phyloP scores from a whole-genome alignment of 78 protist genomes.

The Blattamonas nauphoetae region DNA sequence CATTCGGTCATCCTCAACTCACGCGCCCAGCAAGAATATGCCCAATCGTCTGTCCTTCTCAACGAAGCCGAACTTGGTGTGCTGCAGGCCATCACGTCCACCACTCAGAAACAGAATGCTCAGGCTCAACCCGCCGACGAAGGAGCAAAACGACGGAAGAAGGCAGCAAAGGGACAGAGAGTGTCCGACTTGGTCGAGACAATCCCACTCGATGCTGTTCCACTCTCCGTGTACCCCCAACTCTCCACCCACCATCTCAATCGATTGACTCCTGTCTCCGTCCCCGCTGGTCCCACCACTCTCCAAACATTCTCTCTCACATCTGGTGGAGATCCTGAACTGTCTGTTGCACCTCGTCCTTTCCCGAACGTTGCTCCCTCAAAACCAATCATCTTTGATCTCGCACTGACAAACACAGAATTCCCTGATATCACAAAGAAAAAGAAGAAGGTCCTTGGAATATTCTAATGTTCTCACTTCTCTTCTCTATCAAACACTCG shows the following conservation, averaged over 20 bases:
- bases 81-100: neutral
- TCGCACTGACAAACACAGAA: neutral
- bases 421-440: neutral
- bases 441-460: no score
- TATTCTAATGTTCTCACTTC: no score
- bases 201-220: neutral
- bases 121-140: neutral
- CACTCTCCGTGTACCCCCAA: neutral
- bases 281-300: no score
- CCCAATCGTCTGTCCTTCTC: neutral
- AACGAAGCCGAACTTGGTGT: neutral
- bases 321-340: no score
- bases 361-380: slow-evolving; percentile 2
- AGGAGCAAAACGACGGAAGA: neutral
- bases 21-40: neutral
- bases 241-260: neutral
- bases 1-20: no score
- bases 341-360: no score
- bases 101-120: neutral
- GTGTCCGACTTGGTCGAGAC: neutral
- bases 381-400: neutral
- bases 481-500: no score
- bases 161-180: no score
- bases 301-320: no score
- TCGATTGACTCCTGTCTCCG: neutral